Conservation (phyloP, 495 filamentous ascomycete species). For the Mycothermus thermophilus region DNA sequence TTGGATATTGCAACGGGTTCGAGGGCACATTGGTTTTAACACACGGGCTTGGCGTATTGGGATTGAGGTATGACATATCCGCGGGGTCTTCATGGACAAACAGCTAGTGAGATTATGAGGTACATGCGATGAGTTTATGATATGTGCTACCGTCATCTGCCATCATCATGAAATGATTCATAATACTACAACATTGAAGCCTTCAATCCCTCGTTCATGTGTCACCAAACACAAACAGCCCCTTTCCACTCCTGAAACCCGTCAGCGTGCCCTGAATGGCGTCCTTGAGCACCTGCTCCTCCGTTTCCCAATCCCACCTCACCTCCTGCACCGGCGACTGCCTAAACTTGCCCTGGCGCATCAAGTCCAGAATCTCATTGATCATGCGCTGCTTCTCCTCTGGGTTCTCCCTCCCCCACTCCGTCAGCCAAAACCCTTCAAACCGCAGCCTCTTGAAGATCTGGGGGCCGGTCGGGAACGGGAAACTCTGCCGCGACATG, state of each 20-base stretch:
- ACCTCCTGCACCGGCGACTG: constrained; percentile 69
- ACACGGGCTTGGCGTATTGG: too few relatives aligned
- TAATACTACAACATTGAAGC: too few relatives aligned
- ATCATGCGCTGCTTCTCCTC: constrained; percentile 64
- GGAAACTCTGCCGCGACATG: constrained; percentile 76
- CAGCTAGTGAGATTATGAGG: too few relatives aligned
- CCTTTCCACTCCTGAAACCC: constrained; percentile 75
- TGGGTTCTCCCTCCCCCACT: constrained; percentile 68
- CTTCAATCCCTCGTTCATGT: too few relatives aligned
- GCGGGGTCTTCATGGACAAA: too few relatives aligned
- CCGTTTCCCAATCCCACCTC: constrained; percentile 67
- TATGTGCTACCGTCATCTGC: too few relatives aligned
- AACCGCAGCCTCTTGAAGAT: constrained; percentile 86
- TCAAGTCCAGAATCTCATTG: constrained; percentile 63
- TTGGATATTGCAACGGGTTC: background rate
- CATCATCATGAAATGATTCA: too few relatives aligned
- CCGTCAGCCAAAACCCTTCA: constrained; percentile 87
- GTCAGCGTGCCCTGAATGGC: constrained; percentile 72
- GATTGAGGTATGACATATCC: too few relatives aligned
- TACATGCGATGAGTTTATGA: too few relatives aligned
- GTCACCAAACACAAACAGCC: constrained; percentile 63
- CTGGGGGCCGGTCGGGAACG: constrained; percentile 59
- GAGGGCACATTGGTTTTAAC: too few relatives aligned
- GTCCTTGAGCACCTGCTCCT: constrained; percentile 47
- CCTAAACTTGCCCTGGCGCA: constrained; percentile 59